Conservation (phyloP, 2,329 filamentous ascomycete genomes). For the Aspergillus niger region DNA sequence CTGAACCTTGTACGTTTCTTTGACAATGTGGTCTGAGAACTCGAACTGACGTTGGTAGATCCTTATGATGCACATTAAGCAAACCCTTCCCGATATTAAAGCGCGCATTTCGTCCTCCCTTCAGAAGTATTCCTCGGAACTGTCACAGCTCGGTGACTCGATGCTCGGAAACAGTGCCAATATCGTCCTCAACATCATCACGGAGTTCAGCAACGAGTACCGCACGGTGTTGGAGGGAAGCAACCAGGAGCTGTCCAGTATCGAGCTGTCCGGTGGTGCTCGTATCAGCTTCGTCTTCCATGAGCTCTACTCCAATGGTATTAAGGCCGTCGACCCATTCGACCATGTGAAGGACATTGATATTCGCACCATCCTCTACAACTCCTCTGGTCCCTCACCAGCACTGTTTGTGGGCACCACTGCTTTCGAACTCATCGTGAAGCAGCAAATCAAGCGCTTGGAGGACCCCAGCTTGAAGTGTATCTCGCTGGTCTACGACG, state of each 20-base stretch:
- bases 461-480: constrained; percentile 98
- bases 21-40: not conserved
- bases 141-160: constrained; percentile 82
- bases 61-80: constrained; percentile 99
- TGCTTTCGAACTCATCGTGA: constrained; percentile 98
- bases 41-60: constrained; percentile 57
- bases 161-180: constrained; percentile 95
- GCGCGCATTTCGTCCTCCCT: constrained; percentile 91
- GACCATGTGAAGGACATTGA: constrained; percentile 97
- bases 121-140: constrained; percentile 84
- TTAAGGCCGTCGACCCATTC: constrained; percentile 97
- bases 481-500: constrained; percentile 95
- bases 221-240: constrained; percentile 94
- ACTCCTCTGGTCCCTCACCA: constrained; percentile 97
- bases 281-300: constrained; percentile 99
- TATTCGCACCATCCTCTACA: constrained; percentile 95
- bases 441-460: constrained; percentile 94
- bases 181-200: constrained; percentile 97
- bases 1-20: constrained; percentile 69
- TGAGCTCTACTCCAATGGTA: constrained; percentile 93
- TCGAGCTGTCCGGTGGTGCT: constrained; percentile 91
- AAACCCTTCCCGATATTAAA: constrained; percentile 98
- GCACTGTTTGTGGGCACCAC: constrained; percentile 96
- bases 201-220: constrained; percentile 98
- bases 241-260: constrained; percentile 91